Percentiles rank a stretch among this genome's conserved stretches.
Evolutionary conservation across 345 rosid species (phyloP).

Genomic region (Eucalyptus tenuipes): DNA sequence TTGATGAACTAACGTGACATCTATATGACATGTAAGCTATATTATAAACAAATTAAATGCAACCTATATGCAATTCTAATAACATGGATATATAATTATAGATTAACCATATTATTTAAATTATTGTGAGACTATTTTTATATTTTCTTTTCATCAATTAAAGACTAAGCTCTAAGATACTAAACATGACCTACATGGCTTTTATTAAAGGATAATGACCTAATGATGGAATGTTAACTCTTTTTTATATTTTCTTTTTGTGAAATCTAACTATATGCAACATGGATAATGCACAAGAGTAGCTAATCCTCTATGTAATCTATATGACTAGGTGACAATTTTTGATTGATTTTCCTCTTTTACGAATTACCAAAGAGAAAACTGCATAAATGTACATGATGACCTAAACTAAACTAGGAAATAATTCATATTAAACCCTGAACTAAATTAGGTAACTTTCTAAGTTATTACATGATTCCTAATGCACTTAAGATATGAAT

Average conservation of each 20-base stretch:
- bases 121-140: background rate
- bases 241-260: too few relatives aligned
- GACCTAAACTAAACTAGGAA: background rate
- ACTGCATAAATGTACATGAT: background rate
- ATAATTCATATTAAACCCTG: background rate
- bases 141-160: too few relatives aligned
- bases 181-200: too few relatives aligned
- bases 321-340: background rate
- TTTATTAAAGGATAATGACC: background rate
- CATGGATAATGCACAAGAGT: background rate
- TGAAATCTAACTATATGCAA: background rate
- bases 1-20: background rate
- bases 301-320: background rate
- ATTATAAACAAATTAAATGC: background rate
- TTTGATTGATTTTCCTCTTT: background rate
- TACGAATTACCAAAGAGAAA: background rate
- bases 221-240: background rate
- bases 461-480: background rate
- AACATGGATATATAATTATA: background rate
- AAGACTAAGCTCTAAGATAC: background rate
- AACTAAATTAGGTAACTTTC: background rate
- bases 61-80: background rate
- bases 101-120: background rate
- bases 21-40: background rate
- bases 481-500: background rate